Base-by-base conservation (phyloP, 2,329 filamentous ascomycete species). In the Clarireedia monteithiana region DNA sequence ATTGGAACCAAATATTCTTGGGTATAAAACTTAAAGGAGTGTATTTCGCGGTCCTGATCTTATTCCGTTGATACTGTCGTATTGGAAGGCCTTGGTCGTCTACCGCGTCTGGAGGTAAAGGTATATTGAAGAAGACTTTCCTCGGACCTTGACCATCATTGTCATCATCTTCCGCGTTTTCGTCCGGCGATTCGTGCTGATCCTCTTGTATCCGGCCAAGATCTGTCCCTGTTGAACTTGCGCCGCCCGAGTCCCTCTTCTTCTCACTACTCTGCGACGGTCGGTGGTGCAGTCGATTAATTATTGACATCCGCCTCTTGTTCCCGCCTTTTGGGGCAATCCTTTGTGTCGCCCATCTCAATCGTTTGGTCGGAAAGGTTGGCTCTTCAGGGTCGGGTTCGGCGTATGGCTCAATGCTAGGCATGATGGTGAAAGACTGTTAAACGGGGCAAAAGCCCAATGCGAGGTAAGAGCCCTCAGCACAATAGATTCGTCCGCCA, bases 1-100 rank as follows among this genome's bases (percentile, higher is more conserved):
- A 97, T 72, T 99, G 95, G 62, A 95, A 89, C 84, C 86, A 99
- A 68, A 99, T 70, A 73, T 99, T 97, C 76, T 97, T 97, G 14
- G 94, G 94, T 27, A 99, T 72, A 73, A 99, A 99, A 58, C 89
- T 95, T 61, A 99, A 73, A 7, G 95, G 87, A 6, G 94, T 99
- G 72, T 99, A 99, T 74, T 97, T 99, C 58, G 94, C 89, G 3
- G 94, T 99, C 64, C 95, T 82, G 70, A 99, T 96, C 78, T 99
- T 99, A 77, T 99, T 99, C 63, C 92, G 81, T 49, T 88, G 80
- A 71, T 86, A 99, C 23, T 81, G 76, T 56, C 81, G 77, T 53
- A 76, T 70, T 2, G 91, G 88, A 58, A 83, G 79, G 38, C 91
- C 94, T 48, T 95, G 84, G 59, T 94, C 88, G 68, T 96, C 90